Percentiles rank a stretch among this genome's conserved stretches.
These are phyloP conservation scores for Chamaenerion angustifolium DNA, from an alignment of 345 rosid genomes.

Conservation along the genomic window DNA sequence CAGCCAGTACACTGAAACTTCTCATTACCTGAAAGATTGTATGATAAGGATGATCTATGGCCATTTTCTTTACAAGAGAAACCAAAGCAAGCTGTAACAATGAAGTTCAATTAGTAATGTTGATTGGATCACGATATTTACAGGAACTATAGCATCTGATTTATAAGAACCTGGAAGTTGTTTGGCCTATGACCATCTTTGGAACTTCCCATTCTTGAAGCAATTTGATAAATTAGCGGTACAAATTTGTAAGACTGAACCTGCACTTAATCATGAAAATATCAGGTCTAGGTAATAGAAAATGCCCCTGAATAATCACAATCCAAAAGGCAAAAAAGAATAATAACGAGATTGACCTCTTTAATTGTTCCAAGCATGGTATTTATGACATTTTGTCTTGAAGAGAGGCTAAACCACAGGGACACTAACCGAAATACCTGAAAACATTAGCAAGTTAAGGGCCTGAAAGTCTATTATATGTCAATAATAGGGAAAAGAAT, in stretches of 20 bases:
- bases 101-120: slow-evolving; percentile 17
- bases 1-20: not conserved
- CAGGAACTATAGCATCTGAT: slow-evolving; percentile 2
- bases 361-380: slow-evolving; percentile 59
- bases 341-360: slow-evolving; percentile 36
- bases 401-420: slow-evolving; percentile 80
- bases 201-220: slow-evolving; percentile 86
- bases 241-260: slow-evolving; percentile 89
- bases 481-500: not conserved
- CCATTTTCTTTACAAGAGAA: slow-evolving; percentile 91
- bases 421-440: slow-evolving; percentile 85
- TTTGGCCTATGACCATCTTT: slow-evolving; percentile 54
- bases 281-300: not conserved
- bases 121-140: slow-evolving; percentile 4
- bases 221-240: slow-evolving; percentile 88
- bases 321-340: not conserved
- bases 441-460: slow-evolving; percentile 4
- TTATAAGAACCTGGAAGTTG: slow-evolving; percentile 58
- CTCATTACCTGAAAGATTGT: slow-evolving; percentile 69
- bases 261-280: slow-evolving; percentile 21
- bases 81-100: slow-evolving; percentile 69
- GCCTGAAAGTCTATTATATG: too few relatives aligned
- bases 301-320: slow-evolving; percentile 2
- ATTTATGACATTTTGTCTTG: slow-evolving; percentile 47
- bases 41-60: slow-evolving; percentile 94